Base-by-base conservation (phyloP, 2,329 filamentous ascomycete species). In the Diaporthe capsici region DNA sequence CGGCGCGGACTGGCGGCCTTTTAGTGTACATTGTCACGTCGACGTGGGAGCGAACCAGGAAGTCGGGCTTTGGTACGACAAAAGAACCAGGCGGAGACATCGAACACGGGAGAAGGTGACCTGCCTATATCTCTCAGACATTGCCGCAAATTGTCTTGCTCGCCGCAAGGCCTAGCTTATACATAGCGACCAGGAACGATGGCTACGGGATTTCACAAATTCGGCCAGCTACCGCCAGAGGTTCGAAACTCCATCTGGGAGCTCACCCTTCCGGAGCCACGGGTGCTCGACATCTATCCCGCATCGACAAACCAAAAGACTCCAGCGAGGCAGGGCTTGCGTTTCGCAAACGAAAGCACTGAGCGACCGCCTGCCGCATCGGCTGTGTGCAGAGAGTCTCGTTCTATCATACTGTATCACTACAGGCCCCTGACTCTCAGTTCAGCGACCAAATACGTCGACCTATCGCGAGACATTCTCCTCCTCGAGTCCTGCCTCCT, bases 401-500 rank as follows among this genome's bases (percentile, higher is more conserved):
- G 87, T 13, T 82, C 82, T 67, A 83, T 86, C 25, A 85, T 86
- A 17, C 79, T 87, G 44, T 83, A 83, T 63, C 84, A 83, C 72
- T 88, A 88, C 80, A 84, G 84, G 72, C 85, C 86, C 17, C 81
- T 88, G 63, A 85, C 82, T 1, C 83, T 88, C 61, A 86, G 85
- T 9, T 79, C 80, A 42, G 86, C 85, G n/a, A 87, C 87, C 67
- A 88, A 88, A 77, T 86, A 84, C 58, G 82, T 88, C 76, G 86
- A 88, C 76, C 82, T 87, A 13, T 81, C 83, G 42, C 84, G 86
- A 47, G 87, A 88, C 76, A 84, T 88, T 51, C 80, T 88, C 47
- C 81, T 88, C 34, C 84, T 88, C 47, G 87, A 88, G 77, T 86
- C 86, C 1, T 88, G 87, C 78, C 81, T 88, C 12, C 85, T 87